Base-by-base conservation (phyloP, 2,329 filamentous ascomycete species). In the Dactylellina parvicollis region DNA sequence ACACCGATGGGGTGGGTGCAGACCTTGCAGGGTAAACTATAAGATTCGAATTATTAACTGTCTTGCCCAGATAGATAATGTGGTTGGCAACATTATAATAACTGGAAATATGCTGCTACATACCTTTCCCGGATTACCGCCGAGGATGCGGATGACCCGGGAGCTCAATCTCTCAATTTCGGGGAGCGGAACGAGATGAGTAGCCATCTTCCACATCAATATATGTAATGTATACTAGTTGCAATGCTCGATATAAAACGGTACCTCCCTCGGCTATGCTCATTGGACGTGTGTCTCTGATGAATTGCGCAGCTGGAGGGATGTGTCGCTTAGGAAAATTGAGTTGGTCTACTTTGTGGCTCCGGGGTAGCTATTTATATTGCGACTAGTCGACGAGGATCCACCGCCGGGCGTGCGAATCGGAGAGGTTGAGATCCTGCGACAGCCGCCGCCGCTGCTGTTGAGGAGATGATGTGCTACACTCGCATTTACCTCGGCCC, bases 101-200 rank as follows among this genome's bases (percentile, higher is more conserved):
- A 18, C n/a, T 18, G 22, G 10, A 18, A n/a, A 55, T 30, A 14
- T 32, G 46, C 12, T 28, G 22, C 57, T 10, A 56, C 81, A 79
- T 77, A 88, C 88, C 83, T 96, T 97, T 79, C 91, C 88, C 10
- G 95, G 94, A 81, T 99, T 99, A 7, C 91, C 92, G 69, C 90
- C 95, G 16, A 98, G 84, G 74, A 99, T 91, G 64, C 95, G 87
- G 75, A 96, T 89, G 46, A 93, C 90, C 12, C 86, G 83, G 18
- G 90, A 86, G 79, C 91, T 94, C 61, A 98, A 84, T 73, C 90
- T 87, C 81, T 94, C 88, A 55, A 96, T 86, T 73, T 90, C 87
- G 3, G 89, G 88, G 12, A 98, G 85, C 16, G 85, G 80, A 26
- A 86, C 84, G 4, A 92, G 84, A 14, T 38, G n/a, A 3, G 59